Percentiles rank a stretch among this genome's conserved stretches.
Evolutionary conservation across 768 basidiomycete genomes (phyloP).

Genomic region (Pholiota microspora): DNA sequence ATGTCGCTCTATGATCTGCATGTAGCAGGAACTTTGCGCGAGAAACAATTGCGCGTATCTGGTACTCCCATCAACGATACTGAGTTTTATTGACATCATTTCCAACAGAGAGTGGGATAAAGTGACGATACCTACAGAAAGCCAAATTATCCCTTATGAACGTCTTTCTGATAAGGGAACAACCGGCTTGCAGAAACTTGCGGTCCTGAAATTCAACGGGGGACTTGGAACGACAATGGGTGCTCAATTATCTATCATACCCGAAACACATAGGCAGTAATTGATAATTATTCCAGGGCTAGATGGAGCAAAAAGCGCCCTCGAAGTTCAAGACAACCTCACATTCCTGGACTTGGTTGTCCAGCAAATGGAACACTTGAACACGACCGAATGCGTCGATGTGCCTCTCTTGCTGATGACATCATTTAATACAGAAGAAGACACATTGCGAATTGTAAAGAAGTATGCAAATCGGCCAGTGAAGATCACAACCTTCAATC

Average conservation of each 20-base stretch:
- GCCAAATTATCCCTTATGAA: slow-evolving; percentile 72
- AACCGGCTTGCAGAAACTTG: slow-evolving; percentile 69
- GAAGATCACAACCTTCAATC: slow-evolving; percentile 78
- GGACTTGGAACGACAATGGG: slow-evolving; percentile 85
- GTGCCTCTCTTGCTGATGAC: slow-evolving; percentile 92
- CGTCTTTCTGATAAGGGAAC: slow-evolving; percentile 53
- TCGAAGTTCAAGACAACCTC: slow-evolving; percentile 87
- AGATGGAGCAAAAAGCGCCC: slow-evolving; percentile 75
- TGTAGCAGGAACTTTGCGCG: slow-evolving; percentile 43
- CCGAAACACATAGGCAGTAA: no score
- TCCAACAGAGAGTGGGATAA: slow-evolving; percentile 75
- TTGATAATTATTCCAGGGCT: slow-evolving; percentile 46
- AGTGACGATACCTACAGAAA: slow-evolving; percentile 65
- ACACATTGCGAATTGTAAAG: slow-evolving; percentile 82
- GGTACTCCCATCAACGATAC: background rate
- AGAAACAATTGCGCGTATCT: background rate
- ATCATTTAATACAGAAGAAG: slow-evolving; percentile 90
- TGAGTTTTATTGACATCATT: slow-evolving; percentile 36
- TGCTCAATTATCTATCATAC: slow-evolving; percentile 39
- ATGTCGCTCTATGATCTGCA: slow-evolving; percentile 83
- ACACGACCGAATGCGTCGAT: slow-evolving; percentile 66
- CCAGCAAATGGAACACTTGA: slow-evolving; percentile 85
- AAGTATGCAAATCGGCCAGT: slow-evolving; percentile 85
- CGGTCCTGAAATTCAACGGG: slow-evolving; percentile 87
- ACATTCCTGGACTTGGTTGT: slow-evolving; percentile 86